Evolutionary conservation across 2,329 filamentous ascomycete genomes (phyloP), one percentile per base, ranked within the genome.

Genomic region (Graphilbum fragrans): DNA sequence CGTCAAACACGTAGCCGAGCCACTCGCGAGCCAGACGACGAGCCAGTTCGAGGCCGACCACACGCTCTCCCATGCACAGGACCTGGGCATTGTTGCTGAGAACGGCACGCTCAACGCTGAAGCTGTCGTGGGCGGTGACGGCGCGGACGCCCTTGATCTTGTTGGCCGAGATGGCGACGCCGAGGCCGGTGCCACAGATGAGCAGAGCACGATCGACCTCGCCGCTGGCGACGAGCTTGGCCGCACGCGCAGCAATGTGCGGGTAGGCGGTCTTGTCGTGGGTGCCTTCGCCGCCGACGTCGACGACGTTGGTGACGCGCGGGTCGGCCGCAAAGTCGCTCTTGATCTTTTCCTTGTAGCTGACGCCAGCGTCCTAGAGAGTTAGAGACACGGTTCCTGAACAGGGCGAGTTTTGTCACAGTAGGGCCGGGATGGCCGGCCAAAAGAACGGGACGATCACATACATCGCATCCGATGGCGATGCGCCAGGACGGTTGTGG

Each of bases 61-160:
- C 86, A 19, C 86, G 67, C 70, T 93, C 82, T 1, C 86, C 86
- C 69, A 93, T 80, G 58, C 86, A 93, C 47, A 93, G 64, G 25
- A 93, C 85, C 63, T 94, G 86, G 3, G 85, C 84, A 57, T 93
- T 80, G 59, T 93, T 93, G 64, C 81, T 86, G 53, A 90, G 63
- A 11, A 93, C 74, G 18, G 82, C 78, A 38, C 85, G 66, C 69
- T 93, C 86, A 6, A 93, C 84, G 42, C 74, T 80, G 66, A 88
- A 94, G 50, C 78, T 80, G 57, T 93, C 86, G 58, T 94, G 86
- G 1, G 86, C 86, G 5, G 86, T 93, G 17, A 93, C 86, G n/a
- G 86, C 86, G 20, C 86, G 70, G 46, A 93, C 77, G 6, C 86
- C 86, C 43, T 78, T 80, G 49, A 93, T 77, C 61, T 93, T 93